Conservation (phyloP, 2,329 filamentous ascomycete genomes). For the Lachnellula arida region DNA sequence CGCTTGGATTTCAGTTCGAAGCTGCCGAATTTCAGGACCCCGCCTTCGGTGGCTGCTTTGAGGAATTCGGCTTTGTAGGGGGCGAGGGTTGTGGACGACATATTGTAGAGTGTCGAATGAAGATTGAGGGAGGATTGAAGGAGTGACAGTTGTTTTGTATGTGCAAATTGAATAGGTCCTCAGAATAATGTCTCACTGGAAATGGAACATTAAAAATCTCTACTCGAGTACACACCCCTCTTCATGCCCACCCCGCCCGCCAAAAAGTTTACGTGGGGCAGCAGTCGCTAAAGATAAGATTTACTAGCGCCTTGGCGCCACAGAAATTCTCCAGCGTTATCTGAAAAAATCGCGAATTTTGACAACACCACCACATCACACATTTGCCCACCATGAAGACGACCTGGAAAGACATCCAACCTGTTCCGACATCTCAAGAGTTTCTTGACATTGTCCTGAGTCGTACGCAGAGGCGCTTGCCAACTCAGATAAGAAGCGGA, state of each 20-base stretch:
- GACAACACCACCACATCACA: not conserved
- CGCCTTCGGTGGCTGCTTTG: slow-evolving; percentile 60
- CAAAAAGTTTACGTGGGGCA: slow-evolving; percentile 1
- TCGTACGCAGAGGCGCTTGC: slow-evolving; percentile 85
- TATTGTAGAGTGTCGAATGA: not conserved
- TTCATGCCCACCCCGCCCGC: not conserved
- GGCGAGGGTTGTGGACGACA: slow-evolving; percentile 37
- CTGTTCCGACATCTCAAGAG: slow-evolving; percentile 87
- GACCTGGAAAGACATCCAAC: slow-evolving; percentile 73
- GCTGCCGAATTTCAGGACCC: slow-evolving; percentile 74
- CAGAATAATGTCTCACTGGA: not conserved
- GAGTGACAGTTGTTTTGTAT: not conserved
- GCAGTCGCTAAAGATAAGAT: slow-evolving; percentile 16
- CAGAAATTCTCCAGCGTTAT: slow-evolving; percentile 12
- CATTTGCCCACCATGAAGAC: slow-evolving; percentile 50
- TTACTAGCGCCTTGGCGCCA: slow-evolving; percentile 8
- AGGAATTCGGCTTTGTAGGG: slow-evolving; percentile 72
- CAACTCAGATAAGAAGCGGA: slow-evolving; percentile 69
- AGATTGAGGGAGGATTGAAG: not conserved
- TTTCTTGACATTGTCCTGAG: slow-evolving; percentile 97
- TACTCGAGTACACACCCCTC: not conserved
- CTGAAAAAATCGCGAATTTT: slow-evolving; percentile 1
- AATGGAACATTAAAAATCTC: not conserved
- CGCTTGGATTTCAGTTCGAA: slow-evolving; percentile 92
- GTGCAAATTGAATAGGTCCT: not conserved